Conservation (phyloP, 2,329 filamentous ascomycete species). For the Sarocladium strictum region DNA sequence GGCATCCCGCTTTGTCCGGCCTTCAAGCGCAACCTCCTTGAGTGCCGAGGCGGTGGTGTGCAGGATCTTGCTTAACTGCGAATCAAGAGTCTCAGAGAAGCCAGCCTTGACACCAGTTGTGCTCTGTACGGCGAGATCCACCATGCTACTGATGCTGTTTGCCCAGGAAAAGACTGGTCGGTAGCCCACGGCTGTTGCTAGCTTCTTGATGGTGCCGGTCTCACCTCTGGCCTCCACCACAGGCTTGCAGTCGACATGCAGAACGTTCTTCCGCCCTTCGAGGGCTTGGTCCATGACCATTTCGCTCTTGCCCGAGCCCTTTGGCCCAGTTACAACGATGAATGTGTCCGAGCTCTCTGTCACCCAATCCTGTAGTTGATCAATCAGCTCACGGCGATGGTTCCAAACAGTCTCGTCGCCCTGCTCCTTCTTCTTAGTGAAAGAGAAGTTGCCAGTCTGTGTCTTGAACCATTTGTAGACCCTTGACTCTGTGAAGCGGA, state of each 20-base stretch:
- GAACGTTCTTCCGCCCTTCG: constrained; percentile 66
- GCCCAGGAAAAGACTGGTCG: constrained; percentile 93
- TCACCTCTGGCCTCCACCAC: constrained; percentile 90
- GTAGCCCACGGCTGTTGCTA: constrained; percentile 82
- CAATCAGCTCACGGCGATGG: constrained; percentile 74
- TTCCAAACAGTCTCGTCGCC: constrained; percentile 65
- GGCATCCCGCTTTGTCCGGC: constrained; percentile 64
- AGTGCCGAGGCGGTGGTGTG: constrained; percentile 76
- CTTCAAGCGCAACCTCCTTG: constrained; percentile 67
- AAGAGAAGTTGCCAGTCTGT: constrained; percentile 56
- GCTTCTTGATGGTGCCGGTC: constrained; percentile 72
- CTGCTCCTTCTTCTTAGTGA: constrained; percentile 57
- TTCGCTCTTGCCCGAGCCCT: constrained; percentile 86
- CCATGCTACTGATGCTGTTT: constrained; percentile 86
- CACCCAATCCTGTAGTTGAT: constrained; percentile 77
- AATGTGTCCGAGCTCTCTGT: constrained; percentile 87
- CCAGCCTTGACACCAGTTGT: constrained; percentile 92
- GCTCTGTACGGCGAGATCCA: constrained; percentile 88
- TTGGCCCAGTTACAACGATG: constrained; percentile 86
- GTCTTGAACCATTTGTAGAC: constrained; percentile 74
- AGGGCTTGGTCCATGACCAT: constrained; percentile 81
- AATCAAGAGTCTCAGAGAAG: constrained; percentile 87
- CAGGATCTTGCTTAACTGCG: constrained; percentile 83
- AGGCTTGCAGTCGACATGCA: constrained; percentile 88
- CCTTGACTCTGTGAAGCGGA: constrained; percentile 66